These are phyloP conservation scores for Candida awuae DNA, from an alignment of 805 yeast species.

Conservation along the genomic window DNA sequence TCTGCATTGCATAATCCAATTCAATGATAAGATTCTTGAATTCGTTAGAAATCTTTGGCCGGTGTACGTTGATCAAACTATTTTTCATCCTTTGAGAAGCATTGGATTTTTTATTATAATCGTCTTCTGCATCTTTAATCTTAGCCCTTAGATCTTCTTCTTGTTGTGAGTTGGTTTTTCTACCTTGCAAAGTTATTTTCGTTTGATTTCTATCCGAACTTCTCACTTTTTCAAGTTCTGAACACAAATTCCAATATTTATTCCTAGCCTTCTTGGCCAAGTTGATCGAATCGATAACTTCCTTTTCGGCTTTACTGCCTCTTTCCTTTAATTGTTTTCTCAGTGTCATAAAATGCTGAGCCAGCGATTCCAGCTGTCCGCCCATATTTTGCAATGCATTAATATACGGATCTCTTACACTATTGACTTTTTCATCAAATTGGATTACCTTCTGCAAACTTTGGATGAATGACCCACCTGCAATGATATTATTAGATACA, in stretches of 20 bases:
- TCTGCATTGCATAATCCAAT: conserved; percentile 80
- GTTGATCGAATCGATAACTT: conserved; percentile 70
- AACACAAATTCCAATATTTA: conserved; percentile 71
- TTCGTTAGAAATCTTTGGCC: conserved; percentile 69
- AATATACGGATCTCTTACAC: conserved; percentile 69
- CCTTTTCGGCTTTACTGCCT: conserved; percentile 74
- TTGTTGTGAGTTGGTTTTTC: conserved; percentile 73
- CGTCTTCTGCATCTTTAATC: conserved; percentile 78
- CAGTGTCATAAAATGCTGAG: conserved; percentile 58
- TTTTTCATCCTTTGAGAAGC: conserved; percentile 65
- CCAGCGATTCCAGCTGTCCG: conserved; percentile 70
- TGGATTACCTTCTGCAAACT: conserved; percentile 63
- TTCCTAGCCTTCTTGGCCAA: conserved; percentile 83
- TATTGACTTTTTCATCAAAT: conserved; percentile 64
- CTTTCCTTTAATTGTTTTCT: conserved; percentile 79
- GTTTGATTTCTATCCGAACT: conserved; percentile 75
- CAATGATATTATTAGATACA: conserved; percentile 33
- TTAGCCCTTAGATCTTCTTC: conserved; percentile 83
- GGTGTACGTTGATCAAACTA: conserved; percentile 59
- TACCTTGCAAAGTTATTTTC: conserved; percentile 70
- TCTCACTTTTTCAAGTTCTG: conserved; percentile 76
- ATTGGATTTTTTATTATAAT: conserved; percentile 71
- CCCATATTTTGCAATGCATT: conserved; percentile 76
- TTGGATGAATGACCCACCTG: conserved; percentile 44
- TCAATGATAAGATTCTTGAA: conserved; percentile 75